Evolutionary conservation across 352 stramenopile genomes (phyloP).

Genomic region (Globisporangium spiculum): DNA sequence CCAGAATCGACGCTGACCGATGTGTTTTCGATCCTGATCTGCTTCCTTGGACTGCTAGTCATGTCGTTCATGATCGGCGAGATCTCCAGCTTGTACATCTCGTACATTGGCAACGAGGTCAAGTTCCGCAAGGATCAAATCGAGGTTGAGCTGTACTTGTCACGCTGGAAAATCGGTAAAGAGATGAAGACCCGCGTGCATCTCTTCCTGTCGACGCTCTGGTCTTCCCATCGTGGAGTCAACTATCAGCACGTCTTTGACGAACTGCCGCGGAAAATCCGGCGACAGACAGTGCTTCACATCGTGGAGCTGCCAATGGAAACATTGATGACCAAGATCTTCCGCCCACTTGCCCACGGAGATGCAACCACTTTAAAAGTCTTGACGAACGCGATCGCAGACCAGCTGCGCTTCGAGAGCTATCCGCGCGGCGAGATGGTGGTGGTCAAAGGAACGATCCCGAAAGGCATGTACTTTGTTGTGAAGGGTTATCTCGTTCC

Average conservation of each 20-base stretch:
- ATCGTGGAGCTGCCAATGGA: slow-evolving; percentile 40
- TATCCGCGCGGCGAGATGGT: slow-evolving; percentile 65
- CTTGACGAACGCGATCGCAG: slow-evolving; percentile 33
- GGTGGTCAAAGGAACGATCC: slow-evolving; percentile 58
- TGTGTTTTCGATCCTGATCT: slow-evolving; percentile 53
- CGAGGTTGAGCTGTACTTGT: slow-evolving; percentile 44
- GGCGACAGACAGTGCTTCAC: slow-evolving; percentile 40
- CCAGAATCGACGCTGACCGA: slow-evolving; percentile 29
- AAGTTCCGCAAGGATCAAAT: slow-evolving; percentile 68
- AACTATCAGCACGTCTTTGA: slow-evolving; percentile 56
- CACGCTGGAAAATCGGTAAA: slow-evolving; percentile 38
- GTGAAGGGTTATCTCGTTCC: slow-evolving; percentile 45
- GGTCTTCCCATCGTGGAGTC: slow-evolving; percentile 50
- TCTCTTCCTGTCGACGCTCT: slow-evolving; percentile 49
- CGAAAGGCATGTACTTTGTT: slow-evolving; percentile 74
- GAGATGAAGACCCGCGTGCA: slow-evolving; percentile 43
- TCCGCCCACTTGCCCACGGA: slow-evolving; percentile 25
- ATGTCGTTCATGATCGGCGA: slow-evolving; percentile 77
- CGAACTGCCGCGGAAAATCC: slow-evolving; percentile 41
- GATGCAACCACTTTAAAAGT: slow-evolving; percentile 24
- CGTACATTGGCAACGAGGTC: slow-evolving; percentile 58
- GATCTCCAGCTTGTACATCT: slow-evolving; percentile 67
- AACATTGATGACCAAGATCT: slow-evolving; percentile 30
- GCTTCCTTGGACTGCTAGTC: slow-evolving; percentile 45
- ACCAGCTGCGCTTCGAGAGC: slow-evolving; percentile 56